Conservation (phyloP, 2,329 filamentous ascomycete genomes). For the Metarhizium album region DNA sequence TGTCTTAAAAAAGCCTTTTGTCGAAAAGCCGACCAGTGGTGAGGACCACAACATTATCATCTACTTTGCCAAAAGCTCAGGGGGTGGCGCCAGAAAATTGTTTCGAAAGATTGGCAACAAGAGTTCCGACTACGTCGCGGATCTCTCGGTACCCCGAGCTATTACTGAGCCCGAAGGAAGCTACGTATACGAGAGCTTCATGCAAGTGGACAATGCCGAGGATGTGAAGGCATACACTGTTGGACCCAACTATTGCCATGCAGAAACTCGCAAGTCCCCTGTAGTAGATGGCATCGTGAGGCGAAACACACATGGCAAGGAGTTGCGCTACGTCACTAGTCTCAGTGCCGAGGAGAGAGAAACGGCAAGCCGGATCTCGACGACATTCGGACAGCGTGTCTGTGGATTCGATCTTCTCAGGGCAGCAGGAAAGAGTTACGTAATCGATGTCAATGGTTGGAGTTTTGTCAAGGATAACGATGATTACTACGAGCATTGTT, state of each 20-base stretch:
- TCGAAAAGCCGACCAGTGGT: constrained; percentile 96
- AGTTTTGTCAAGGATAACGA: constrained; percentile 99
- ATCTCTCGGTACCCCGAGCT: constrained; percentile 64
- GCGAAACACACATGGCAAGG: constrained; percentile 93
- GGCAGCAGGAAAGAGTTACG: constrained; percentile 81
- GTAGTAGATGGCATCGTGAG: constrained; percentile 94
- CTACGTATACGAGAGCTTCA: constrained; percentile 95
- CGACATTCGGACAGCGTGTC: constrained; percentile 85
- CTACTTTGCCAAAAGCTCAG: constrained; percentile 80
- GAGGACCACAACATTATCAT: constrained; percentile 99
- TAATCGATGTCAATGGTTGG: constrained; percentile 99
- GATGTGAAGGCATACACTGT: constrained; percentile 99
- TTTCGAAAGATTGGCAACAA: constrained; percentile 99
- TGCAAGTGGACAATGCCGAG: constrained; percentile 92
- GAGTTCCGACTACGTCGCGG: constrained; percentile 84
- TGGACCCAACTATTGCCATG: constrained; percentile 84
- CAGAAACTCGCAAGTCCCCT: constrained; percentile 92
- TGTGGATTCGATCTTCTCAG: constrained; percentile 93
- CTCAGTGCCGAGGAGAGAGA: constrained; percentile 69
- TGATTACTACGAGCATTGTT: constrained; percentile 90
- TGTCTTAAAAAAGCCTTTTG: constrained; percentile 80
- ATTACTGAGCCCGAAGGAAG: constrained; percentile 73
- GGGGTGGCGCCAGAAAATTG: constrained; percentile 80
- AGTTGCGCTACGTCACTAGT: constrained; percentile 87
- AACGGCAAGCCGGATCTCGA: constrained; percentile 83